Evolutionary conservation across 2,329 filamentous ascomycete species (phyloP), one percentile per base, ranked within the genome.

Genomic region (Paraphoma sp.): DNA sequence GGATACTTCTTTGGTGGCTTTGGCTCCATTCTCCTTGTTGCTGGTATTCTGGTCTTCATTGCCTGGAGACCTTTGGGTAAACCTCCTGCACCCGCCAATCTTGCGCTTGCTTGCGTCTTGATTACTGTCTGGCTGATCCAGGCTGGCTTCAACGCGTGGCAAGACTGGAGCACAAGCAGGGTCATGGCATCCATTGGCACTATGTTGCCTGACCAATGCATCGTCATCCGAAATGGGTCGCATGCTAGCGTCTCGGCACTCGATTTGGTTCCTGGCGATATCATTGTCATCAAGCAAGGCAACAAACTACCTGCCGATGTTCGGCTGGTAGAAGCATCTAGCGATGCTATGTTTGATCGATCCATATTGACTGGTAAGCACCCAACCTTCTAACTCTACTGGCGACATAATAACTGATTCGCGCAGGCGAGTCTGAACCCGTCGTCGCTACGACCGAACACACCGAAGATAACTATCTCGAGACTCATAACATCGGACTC

Each of bases 121-220:
- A 72, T 89, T 1, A 83, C 86, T 6, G 89, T 93, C 7, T 93
- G 90, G 88, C 59, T 81, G 48, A 75, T 79, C n/a, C 80, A 83
- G 54, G 81, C 81, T 10, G 72, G 69, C 1, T 82, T 83, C 59
- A 84, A 80, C 2, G 93, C 92, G 77, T 81, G 77, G 74, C 79
- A 81, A 60, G 90, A 93, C 71, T 93, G 89, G 85, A 91, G 89
- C 2, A 90, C 89, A 0, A 89, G 86, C 1, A 81, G 87, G 5
- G 89, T 92, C 53, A 93, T 93, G 91, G 85, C 87, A 16, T 91
- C 89, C 0, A 93, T 93, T 71, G 90, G 88, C 46, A 88, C 84
- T 16, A 91, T 93, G 89, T 81, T 93, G n/a, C 90, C 90, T 0
- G 89, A 92, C 64, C 82, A 87, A 56, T 91, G 88, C 65, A 79